A percentile compares a stretch with the other conserved stretches of the same genome.
Conservation (phyloP, 139 green algal species). For the Pleodorina starrii region DNA sequence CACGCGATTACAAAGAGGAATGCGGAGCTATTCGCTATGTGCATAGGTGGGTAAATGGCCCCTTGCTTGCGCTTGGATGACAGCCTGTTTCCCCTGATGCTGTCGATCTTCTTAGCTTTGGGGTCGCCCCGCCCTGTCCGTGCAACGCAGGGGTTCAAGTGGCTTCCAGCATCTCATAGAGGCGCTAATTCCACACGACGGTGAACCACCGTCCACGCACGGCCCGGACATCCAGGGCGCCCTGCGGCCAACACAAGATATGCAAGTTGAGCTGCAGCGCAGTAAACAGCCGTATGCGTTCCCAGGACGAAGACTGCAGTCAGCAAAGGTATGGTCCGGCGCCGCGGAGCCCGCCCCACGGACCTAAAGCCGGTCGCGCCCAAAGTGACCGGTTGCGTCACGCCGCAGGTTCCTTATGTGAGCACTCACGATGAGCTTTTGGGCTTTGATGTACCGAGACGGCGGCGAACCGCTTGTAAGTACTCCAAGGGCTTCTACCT, state of each 20-base stretch:
- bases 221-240: background rate
- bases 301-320: background rate
- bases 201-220: background rate
- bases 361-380: background rate
- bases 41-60: background rate
- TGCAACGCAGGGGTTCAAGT: too few relatives aligned
- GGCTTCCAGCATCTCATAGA: too few relatives aligned
- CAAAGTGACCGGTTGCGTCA: background rate
- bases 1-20: background rate
- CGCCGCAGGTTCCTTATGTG: background rate
- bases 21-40: background rate
- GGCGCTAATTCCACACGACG: too few relatives aligned
- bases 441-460: conserved; percentile 22
- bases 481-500: background rate
- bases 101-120: background rate
- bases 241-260: background rate
- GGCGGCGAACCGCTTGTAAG: conserved; percentile 9
- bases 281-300: conserved; percentile 10
- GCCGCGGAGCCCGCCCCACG: background rate
- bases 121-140: too few relatives aligned
- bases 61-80: background rate
- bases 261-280: conserved; percentile 30
- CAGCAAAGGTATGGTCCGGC: background rate
- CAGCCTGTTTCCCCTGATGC: background rate
- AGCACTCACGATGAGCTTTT: conserved; percentile 16